Percentiles rank a stretch among this genome's conserved stretches.
phyloP scores from a whole-genome alignment of 2,329 filamentous ascomycete species.

The Phyllachora maydis region DNA sequence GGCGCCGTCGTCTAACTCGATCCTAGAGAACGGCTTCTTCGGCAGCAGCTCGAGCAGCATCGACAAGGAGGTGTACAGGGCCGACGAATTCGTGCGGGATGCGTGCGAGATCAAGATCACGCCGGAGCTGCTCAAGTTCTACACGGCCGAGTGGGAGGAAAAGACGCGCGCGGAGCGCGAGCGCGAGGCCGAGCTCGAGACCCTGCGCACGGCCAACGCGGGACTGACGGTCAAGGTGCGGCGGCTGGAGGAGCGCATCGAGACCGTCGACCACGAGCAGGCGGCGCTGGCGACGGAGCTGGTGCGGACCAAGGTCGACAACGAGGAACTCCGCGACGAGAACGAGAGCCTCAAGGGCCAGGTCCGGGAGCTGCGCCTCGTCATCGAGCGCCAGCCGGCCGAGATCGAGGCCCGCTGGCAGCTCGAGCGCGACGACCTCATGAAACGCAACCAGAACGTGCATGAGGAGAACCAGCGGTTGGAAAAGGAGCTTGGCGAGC shows the following conservation, averaged over 20 bases:
- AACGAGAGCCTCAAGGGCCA: conserved; percentile 78
- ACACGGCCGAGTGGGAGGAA: conserved; percentile 82
- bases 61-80: conserved; percentile 90
- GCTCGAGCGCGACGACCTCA: conserved; percentile 73
- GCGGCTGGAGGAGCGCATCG: conserved; percentile 66
- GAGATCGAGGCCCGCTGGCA: conserved; percentile 71
- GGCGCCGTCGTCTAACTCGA: conserved; percentile 74
- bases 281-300: conserved; percentile 79
- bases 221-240: conserved; percentile 59
- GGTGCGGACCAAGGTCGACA: conserved; percentile 81
- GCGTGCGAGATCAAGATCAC: conserved; percentile 77
- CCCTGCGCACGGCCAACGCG: conserved; percentile 44
- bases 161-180: conserved; percentile 67
- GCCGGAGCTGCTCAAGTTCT: conserved; percentile 59
- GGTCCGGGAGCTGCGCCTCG: conserved; percentile 62
- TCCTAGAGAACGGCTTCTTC: conserved; percentile 94
- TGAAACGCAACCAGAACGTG: conserved; percentile 81
- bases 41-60: conserved; percentile 73
- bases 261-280: conserved; percentile 79
- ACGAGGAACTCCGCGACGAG: conserved; percentile 71
- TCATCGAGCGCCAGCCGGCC: conserved; percentile 76
- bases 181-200: conserved; percentile 61
- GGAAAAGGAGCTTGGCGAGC: conserved; percentile 76
- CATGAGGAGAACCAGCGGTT: conserved; percentile 80
- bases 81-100: conserved; percentile 82